Percentiles rank a stretch among this genome's conserved stretches.
Evolutionary conservation across 2,329 filamentous ascomycete genomes (phyloP).

Genomic region (Ambrosiella beaveri): DNA sequence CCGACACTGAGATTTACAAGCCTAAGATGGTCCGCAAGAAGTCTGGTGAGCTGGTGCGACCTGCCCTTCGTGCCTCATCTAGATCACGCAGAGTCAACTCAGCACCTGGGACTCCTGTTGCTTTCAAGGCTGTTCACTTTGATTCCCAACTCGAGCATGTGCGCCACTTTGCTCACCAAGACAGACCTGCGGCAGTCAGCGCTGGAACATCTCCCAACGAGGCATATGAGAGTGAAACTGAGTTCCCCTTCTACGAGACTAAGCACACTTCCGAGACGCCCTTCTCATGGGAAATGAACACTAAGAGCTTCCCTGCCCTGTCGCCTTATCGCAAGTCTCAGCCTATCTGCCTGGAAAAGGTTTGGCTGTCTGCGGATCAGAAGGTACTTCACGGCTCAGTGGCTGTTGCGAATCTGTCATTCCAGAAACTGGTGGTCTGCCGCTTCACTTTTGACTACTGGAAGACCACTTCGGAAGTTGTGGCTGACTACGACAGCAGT

Average conservation of each 20-base stretch:
- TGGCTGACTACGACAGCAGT: slow-evolving; percentile 73
- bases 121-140: slow-evolving; percentile 95
- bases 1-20: slow-evolving; percentile 45
- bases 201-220: slow-evolving; percentile 85
- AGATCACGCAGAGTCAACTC: slow-evolving; percentile 74
- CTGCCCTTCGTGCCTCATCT: slow-evolving; percentile 54
- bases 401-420: slow-evolving; percentile 73
- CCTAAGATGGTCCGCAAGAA: slow-evolving; percentile 96
- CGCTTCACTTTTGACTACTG: slow-evolving; percentile 95
- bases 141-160: slow-evolving; percentile 94
- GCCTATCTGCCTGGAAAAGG: slow-evolving; percentile 65
- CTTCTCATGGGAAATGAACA: slow-evolving; percentile 74
- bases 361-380: slow-evolving; percentile 77
- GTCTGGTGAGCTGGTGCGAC: slow-evolving; percentile 88
- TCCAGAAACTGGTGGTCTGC: slow-evolving; percentile 76
- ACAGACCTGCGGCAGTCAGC: slow-evolving; percentile 88
- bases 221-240: slow-evolving; percentile 66
- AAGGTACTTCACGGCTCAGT: slow-evolving; percentile 71
- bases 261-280: slow-evolving; percentile 22
- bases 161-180: slow-evolving; percentile 84
- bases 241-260: slow-evolving; percentile 57
- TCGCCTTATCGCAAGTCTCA: slow-evolving; percentile 32
- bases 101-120: slow-evolving; percentile 94
- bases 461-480: slow-evolving; percentile 93
- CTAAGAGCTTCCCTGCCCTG: slow-evolving; percentile 64